These are phyloP conservation scores for Henckelia pumila DNA, from an alignment of 257 asterid genomes.

Conservation along the genomic window DNA sequence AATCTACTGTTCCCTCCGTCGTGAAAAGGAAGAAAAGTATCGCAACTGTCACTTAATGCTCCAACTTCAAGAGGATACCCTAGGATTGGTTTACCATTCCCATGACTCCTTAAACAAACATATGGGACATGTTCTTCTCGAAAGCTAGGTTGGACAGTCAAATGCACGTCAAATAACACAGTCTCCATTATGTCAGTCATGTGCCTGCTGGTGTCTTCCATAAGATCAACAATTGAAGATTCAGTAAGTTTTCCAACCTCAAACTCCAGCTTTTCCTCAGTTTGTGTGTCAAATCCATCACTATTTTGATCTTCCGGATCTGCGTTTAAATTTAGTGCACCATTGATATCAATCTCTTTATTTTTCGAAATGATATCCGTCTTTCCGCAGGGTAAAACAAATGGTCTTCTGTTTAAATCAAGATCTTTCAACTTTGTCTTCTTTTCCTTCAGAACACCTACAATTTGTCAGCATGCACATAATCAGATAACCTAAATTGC, in stretches of 20 bases:
- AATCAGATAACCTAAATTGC: neutral
- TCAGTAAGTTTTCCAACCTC: constrained; percentile 17
- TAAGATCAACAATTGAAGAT: constrained; percentile 10
- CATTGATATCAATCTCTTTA: neutral
- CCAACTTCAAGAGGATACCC: constrained; percentile 59
- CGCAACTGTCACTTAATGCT: constrained; percentile 27
- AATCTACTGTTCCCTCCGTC: constrained; percentile 14
- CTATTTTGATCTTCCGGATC: constrained; percentile 14
- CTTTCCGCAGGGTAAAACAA: constrained; percentile 18
- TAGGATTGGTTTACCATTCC: constrained; percentile 37
- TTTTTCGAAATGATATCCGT: neutral
- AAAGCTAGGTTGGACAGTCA: constrained; percentile 37
- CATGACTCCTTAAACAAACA: constrained; percentile 49
- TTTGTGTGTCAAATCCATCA: neutral
- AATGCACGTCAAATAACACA: constrained; percentile 44
- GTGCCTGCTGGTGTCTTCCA: constrained; percentile 16
- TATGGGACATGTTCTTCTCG: constrained; percentile 45
- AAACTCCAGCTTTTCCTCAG: constrained; percentile 24
- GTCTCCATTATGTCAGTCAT: constrained; percentile 14
- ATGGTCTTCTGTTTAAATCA: constrained; percentile 7
- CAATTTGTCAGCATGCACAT: constrained; percentile 10
- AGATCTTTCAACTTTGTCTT: constrained; percentile 14
- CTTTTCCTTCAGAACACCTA: constrained; percentile 25
- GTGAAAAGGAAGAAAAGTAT: constrained; percentile 9
- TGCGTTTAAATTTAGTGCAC: constrained; percentile 1